Evolutionary conservation across 202 grass and related monocot species (phyloP), one percentile per base, ranked within the genome.

Genomic region (Elaeis oleifera): DNA sequence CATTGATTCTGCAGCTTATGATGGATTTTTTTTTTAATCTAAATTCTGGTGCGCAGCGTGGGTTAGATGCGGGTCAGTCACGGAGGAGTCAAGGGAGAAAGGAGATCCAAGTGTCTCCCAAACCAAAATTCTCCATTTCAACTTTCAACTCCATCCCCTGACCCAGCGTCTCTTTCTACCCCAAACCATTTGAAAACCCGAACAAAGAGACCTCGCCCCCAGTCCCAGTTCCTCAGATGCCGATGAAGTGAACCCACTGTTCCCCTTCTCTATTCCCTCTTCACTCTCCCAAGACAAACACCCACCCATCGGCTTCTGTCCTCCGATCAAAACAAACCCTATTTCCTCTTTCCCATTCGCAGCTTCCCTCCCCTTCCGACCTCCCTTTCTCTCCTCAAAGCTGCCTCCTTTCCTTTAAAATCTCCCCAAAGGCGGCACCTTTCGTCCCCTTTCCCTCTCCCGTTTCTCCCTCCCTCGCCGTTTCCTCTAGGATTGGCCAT

Each of bases 281-380:
- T 39, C 20, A 66, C 76, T 52, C 26, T 21, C 57, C 64, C 70
- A 2, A 23, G 23, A 23, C 23, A 23, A 23, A 56, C 58, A 57
- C 51, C 67, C 57, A 27, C 53, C 28, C 44, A 59, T 64, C 56
- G 54, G 25, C 16, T 62, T 61, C 25, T 5, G 39, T 59, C 39
- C 18, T 56, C 65, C 61, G 74, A 77, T 77, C 74, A 70, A 25
- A 70, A 77, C 84, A 88, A 83, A 74, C 36, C 49, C 27, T 28
- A 22, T 79, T 82, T 76, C 66, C 65, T 53, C 51, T 63, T 67
- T 0, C 16, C 16, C 23, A 2, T 23, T 2, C 23, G 23, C 23
- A 23, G 23, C 23, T 23, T 23, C 57, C 21, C 16, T 3, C 17
- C 51, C 21, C 55, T 56, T 64, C 74, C 63, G 56, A 68, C 4